These are phyloP conservation scores for Suillus plorans DNA, from an alignment of 768 basidiomycete genomes.

Conservation along the genomic window DNA sequence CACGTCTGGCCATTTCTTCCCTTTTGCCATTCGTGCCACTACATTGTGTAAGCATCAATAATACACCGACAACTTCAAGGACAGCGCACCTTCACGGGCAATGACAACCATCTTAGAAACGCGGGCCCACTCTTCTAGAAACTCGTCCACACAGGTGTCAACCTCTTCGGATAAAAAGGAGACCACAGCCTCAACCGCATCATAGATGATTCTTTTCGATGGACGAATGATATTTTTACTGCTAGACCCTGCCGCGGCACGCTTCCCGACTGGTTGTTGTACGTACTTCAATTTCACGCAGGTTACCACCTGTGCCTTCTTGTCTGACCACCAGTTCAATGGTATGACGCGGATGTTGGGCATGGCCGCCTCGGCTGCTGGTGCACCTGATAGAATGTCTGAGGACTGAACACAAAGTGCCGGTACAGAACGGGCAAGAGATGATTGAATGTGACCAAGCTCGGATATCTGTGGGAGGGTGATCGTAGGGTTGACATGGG, in stretches of 20 bases:
- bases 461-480: slow-evolving; percentile 42
- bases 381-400: slow-evolving; percentile 78
- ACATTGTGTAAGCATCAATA: slow-evolving; percentile 8
- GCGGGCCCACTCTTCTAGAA: slow-evolving; percentile 89
- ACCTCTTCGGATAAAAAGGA: slow-evolving; percentile 87
- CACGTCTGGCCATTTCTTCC: slow-evolving; percentile 70
- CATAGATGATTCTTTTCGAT: slow-evolving; percentile 86
- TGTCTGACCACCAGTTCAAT: slow-evolving; percentile 88
- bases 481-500: slow-evolving; percentile 63
- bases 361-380: slow-evolving; percentile 91
- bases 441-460: slow-evolving; percentile 62
- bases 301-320: slow-evolving; percentile 79
- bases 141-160: slow-evolving; percentile 85
- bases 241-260: slow-evolving; percentile 51
- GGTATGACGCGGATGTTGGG: slow-evolving; percentile 88
- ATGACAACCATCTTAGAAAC: slow-evolving; percentile 95
- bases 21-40: slow-evolving; percentile 85
- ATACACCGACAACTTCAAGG: not conserved
- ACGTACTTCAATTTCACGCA: slow-evolving; percentile 91
- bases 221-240: slow-evolving; percentile 67
- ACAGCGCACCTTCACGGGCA: slow-evolving; percentile 74
- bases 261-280: slow-evolving; percentile 79
- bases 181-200: slow-evolving; percentile 84
- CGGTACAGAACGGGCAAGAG: slow-evolving; percentile 75
- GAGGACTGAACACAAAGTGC: slow-evolving; percentile 80